Evolutionary conservation across 2,329 filamentous ascomycete species (phyloP).

Genomic region (Beauveria sp.): DNA sequence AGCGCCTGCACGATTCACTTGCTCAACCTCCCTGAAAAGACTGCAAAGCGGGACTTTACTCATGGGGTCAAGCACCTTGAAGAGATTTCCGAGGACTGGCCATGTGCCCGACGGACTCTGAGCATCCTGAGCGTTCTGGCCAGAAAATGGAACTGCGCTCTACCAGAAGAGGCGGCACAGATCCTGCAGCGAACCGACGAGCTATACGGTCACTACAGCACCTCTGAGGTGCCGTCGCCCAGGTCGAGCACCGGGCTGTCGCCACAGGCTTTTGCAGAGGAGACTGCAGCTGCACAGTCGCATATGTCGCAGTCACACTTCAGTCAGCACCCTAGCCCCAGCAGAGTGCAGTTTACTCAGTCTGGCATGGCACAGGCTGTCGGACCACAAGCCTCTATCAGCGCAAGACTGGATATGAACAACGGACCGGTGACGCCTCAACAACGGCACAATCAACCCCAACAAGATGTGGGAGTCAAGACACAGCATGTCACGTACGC

Average conservation of each 20-base stretch:
- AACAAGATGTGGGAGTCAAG: neutral
- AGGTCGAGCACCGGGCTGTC: conserved; percentile 25
- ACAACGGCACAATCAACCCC: conserved; percentile 6
- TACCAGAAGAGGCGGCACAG: conserved; percentile 73
- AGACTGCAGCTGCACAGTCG: conserved; percentile 12
- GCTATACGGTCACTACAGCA: conserved; percentile 68
- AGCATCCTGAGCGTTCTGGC: conserved; percentile 78
- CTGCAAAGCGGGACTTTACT: conserved; percentile 78
- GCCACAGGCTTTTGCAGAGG: conserved; percentile 22
- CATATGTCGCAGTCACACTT: conserved; percentile 11
- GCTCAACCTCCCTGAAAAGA: conserved; percentile 87
- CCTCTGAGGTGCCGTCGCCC: conserved; percentile 53
- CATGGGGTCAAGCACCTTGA: conserved; percentile 88
- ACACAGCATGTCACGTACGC: conserved; percentile 1
- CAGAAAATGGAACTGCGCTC: conserved; percentile 80
- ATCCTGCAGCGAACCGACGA: conserved; percentile 72
- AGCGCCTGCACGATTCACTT: conserved; percentile 92
- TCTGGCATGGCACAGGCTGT: neutral
- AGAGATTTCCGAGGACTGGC: conserved; percentile 93
- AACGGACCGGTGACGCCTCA: neutral
- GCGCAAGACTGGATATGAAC: conserved; percentile 5
- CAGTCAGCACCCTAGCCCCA: conserved; percentile 8
- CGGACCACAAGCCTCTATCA: neutral
- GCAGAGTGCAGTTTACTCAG: conserved; percentile 6
- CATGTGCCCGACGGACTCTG: conserved; percentile 77